Evolutionary conservation across 257 asterid genomes (phyloP), one percentile per base, ranked within the genome.

Genomic region (Ilex aquifolium): DNA sequence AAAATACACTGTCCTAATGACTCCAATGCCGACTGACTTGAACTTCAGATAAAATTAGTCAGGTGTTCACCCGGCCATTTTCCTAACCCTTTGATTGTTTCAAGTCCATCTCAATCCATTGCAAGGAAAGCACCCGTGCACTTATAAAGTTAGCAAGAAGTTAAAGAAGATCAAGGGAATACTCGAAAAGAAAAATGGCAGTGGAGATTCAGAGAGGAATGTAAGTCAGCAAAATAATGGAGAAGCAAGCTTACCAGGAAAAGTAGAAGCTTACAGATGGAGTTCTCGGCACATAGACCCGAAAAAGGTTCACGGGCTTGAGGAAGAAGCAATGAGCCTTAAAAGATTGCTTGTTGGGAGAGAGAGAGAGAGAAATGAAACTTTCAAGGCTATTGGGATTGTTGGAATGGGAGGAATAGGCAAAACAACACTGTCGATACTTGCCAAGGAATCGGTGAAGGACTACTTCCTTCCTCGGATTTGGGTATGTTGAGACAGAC

Each of bases 341-440:
- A 81, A 82, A 66, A 70, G 81, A 64, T 32, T 76, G 42, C 76
- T 82, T 10, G 50, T 71, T 51, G 48, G 67, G 52, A 63, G 61
- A 44, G 69, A 70, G 61, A 44, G 69, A 70, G 16, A 30, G 58
- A 56, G 36, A 62, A 44, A 72, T 50, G 49, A 44, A 57, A 21
- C 27, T 21, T 66, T 68, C 63, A 67, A 65, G 65, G 71, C 69
- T 2, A 55, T 76, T 29, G 82, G 82, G 46, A 59, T 79, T 21
- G 69, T 67, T 6, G 85, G 88, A 32, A 66, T 73, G 76, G 50
- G 81, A 0, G 88, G 88, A 4, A 79, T 79, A 1, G 88, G 88
- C 3, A 82, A 82, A 44, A 78, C 84, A 2, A 69, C 79, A 78
- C n/a, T 71, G 72, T 56, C 84, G n/a, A 67, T 64, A 14, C 74